phyloP scores from a whole-genome alignment of 495 filamentous ascomycete genomes.

The Gamarada debralockiae region DNA sequence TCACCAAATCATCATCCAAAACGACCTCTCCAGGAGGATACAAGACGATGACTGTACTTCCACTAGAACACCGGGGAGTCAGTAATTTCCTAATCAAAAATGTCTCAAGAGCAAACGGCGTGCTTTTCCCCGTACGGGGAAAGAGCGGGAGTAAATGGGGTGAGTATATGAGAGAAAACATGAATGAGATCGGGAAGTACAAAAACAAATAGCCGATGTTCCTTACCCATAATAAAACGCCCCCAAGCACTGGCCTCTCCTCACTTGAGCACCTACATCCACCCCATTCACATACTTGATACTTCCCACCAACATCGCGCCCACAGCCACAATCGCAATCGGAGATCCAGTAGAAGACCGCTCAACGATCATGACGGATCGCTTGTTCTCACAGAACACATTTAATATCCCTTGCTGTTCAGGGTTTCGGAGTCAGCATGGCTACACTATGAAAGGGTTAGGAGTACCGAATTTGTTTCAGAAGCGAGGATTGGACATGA shows the following conservation, averaged over 20 bases:
- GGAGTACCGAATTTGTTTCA: too few species aligned
- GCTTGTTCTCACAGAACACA: slow-evolving; percentile 40
- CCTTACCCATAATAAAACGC: slow-evolving; percentile 28
- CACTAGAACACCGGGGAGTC: slow-evolving; percentile 28
- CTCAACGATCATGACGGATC: slow-evolving; percentile 35
- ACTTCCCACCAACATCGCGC: slow-evolving; percentile 39
- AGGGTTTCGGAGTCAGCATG: too few species aligned
- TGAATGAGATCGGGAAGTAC: too few species aligned
- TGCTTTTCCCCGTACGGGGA: too few species aligned
- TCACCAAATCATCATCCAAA: slow-evolving; percentile 37
- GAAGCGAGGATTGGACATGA: too few species aligned
- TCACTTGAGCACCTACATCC: slow-evolving; percentile 27
- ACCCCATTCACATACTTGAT: slow-evolving; percentile 36
- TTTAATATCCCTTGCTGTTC: slow-evolving; percentile 35
- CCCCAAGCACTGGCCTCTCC: slow-evolving; percentile 38
- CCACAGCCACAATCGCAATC: slow-evolving; percentile 36
- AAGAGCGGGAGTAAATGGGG: too few species aligned
- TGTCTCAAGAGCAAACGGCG: too few species aligned
- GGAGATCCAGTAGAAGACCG: slow-evolving; percentile 28
- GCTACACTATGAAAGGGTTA: too few species aligned
- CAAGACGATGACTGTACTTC: slow-evolving; percentile 37
- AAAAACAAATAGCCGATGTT: too few species aligned
- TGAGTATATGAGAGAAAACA: too few species aligned
- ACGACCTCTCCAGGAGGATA: slow-evolving; percentile 35
- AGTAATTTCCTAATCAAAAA: too few species aligned